Evolutionary conservation across 768 basidiomycete genomes (phyloP), one percentile per base, ranked within the genome.

Genomic region (Guyanaporus albipodus): DNA sequence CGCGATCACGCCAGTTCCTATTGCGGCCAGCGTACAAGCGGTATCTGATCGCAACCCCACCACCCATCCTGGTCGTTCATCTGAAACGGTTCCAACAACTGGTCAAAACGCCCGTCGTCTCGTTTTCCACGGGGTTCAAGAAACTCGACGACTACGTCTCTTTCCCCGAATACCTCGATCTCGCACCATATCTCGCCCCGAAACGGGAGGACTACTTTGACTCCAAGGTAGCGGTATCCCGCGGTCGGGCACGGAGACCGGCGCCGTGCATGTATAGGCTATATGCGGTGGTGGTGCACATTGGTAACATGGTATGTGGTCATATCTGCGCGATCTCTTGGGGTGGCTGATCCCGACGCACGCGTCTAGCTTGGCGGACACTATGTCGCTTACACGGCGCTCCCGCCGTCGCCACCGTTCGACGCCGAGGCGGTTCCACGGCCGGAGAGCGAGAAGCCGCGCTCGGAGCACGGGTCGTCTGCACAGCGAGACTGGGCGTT

Each of bases 41-140:
- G 11, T 98, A 96, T 67, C 82, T 98, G 49, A 88, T 98, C 63
- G 80, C 84, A 14, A 76, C 74, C 0, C 83, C 87, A 2, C 94
- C 94, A 0, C 90, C 92, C 0, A 77, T 96, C 26, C 79, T 97
- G 46, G 88, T 94, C 41, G 79, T 97, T 49, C 94, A 97, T 57
- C 77, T 96, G 40, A 97, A 97, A 70, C 79, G 94, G 37, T 98
- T 98, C 69, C 91, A 95, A 67, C 92, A 95, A 60, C 75, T 84
- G 8, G 72, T 74, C 32, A 86, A 84, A 67, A 73, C 75, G 42
- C 74, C 79, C 5, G 66, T 80, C 46, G 67, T 83, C 48, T 79
- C 81, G 15, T 81, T 84, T 56, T 78, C 83, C 29, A 77, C 77
- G 37, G 81, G 82, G 17, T 87, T 87, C 67, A 90, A 89, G 73